phyloP scores from a whole-genome alignment of 305 asterid species.

The Fraxinus greggii region DNA sequence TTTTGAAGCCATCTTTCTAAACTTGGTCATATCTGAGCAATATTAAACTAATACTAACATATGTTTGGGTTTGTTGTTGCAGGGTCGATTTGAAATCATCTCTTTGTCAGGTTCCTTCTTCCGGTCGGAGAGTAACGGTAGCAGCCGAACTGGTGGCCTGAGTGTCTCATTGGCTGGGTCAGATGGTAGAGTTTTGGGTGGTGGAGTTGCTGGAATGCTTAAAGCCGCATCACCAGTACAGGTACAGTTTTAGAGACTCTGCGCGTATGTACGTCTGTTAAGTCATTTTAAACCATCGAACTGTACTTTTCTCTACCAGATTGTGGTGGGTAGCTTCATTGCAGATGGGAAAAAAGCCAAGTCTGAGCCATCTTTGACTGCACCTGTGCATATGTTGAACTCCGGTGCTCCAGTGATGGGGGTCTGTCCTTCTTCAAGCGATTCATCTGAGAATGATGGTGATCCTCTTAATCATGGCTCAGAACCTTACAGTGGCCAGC shows the following conservation, averaged over 20 bases:
- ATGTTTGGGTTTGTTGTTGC: slow-evolving; percentile 19
- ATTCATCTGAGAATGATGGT: slow-evolving; percentile 59
- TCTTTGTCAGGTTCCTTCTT: slow-evolving; percentile 79
- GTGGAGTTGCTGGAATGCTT: slow-evolving; percentile 80
- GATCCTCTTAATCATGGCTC: slow-evolving; percentile 43
- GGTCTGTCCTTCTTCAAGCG: slow-evolving; percentile 58
- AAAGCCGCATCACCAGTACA: slow-evolving; percentile 87
- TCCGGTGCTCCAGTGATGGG: slow-evolving; percentile 48
- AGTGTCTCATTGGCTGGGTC: slow-evolving; percentile 78
- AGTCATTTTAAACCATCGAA: background rate
- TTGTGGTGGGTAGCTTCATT: slow-evolving; percentile 84
- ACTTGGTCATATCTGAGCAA: background rate
- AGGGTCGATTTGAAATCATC: slow-evolving; percentile 86
- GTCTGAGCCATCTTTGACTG: slow-evolving; percentile 29
- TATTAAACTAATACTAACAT: background rate
- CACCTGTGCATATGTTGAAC: slow-evolving; percentile 49
- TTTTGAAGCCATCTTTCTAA: background rate
- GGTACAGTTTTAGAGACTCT: slow-evolving; percentile 37
- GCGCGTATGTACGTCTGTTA: background rate
- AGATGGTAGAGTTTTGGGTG: slow-evolving; percentile 84
- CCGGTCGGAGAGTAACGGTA: slow-evolving; percentile 52
- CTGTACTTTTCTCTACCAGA: slow-evolving; percentile 37
- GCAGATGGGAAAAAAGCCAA: slow-evolving; percentile 72
- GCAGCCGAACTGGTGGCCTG: slow-evolving; percentile 47
- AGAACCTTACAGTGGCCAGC: slow-evolving; percentile 42